Evolutionary conservation across 164 flowering plant genomes (phyloP).

Genomic region (Vitis riparia): DNA sequence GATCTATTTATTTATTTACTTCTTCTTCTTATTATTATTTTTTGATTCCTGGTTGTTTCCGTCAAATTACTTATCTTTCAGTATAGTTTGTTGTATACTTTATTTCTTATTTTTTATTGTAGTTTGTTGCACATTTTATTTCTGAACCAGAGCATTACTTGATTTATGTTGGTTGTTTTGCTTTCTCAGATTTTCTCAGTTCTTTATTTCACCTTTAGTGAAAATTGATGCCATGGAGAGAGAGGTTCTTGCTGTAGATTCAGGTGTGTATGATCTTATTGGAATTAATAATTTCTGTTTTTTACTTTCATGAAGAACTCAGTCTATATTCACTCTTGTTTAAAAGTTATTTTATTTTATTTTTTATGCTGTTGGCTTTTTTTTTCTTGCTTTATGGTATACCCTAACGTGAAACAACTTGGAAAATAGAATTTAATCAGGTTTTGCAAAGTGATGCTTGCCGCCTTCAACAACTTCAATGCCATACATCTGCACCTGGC

Average conservation of each 20-base stretch:
- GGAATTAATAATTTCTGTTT: slow-evolving; percentile 1
- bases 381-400: slow-evolving; percentile 11
- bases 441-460: slow-evolving; percentile 87
- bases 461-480: slow-evolving; percentile 98
- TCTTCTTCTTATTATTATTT: no score
- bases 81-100: no score
- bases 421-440: slow-evolving; percentile 80
- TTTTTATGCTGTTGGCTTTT: slow-evolving; percentile 9
- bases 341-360: neutral
- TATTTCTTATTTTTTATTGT: no score
- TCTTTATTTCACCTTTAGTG: slow-evolving; percentile 86
- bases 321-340: neutral
- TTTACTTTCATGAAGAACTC: neutral
- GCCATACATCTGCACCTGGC: slow-evolving; percentile 74
- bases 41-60: no score
- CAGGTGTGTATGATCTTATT: slow-evolving; percentile 50
- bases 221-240: slow-evolving; percentile 97
- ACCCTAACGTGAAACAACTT: slow-evolving; percentile 12
- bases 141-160: neutral
- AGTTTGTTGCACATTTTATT: neutral
- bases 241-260: slow-evolving; percentile 93
- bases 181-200: slow-evolving; percentile 84
- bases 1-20: no score
- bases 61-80: no score
- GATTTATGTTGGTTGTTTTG: slow-evolving; percentile 3